Evolutionary conservation across 2,329 filamentous ascomycete species (phyloP).

Genomic region (Byssothecium circinans): DNA sequence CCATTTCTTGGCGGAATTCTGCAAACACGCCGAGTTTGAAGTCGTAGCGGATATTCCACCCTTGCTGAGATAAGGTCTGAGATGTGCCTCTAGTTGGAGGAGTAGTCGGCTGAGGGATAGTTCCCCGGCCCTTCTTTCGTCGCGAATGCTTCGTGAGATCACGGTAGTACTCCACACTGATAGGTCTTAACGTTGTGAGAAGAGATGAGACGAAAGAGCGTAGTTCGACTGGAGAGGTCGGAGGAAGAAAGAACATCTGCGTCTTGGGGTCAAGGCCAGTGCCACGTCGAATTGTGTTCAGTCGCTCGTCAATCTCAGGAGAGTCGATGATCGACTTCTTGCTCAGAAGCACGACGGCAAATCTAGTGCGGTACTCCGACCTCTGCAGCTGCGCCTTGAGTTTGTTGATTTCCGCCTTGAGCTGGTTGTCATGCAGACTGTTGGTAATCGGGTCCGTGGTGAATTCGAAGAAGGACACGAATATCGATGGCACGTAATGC

Average conservation of each 20-base stretch:
- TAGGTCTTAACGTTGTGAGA: conserved; percentile 70
- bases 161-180: conserved; percentile 85
- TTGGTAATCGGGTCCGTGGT: conserved; percentile 71
- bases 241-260: conserved; percentile 78
- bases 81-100: conserved; percentile 83
- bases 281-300: conserved; percentile 76
- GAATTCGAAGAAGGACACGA: conserved; percentile 79
- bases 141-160: conserved; percentile 90
- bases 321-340: conserved; percentile 64
- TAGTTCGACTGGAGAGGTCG: conserved; percentile 70
- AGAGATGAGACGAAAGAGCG: conserved; percentile 73
- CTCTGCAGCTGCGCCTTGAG: conserved; percentile 68
- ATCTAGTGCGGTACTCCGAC: conserved; percentile 75
- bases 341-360: conserved; percentile 76
- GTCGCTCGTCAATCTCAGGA: conserved; percentile 70
- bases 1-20: conserved; percentile 91
- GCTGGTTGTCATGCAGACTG: conserved; percentile 79
- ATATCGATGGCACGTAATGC: conserved; percentile 75
- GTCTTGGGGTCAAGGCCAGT: conserved; percentile 81
- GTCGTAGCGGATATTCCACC: conserved; percentile 93
- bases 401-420: conserved; percentile 83
- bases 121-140: conserved; percentile 80
- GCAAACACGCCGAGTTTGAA: conserved; percentile 90
- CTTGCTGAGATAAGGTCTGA: conserved; percentile 78
- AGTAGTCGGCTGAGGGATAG: conserved; percentile 76